These are phyloP conservation scores for Xylariaceae sp. DNA, from an alignment of 2,329 filamentous ascomycete genomes.

Conservation along the genomic window DNA sequence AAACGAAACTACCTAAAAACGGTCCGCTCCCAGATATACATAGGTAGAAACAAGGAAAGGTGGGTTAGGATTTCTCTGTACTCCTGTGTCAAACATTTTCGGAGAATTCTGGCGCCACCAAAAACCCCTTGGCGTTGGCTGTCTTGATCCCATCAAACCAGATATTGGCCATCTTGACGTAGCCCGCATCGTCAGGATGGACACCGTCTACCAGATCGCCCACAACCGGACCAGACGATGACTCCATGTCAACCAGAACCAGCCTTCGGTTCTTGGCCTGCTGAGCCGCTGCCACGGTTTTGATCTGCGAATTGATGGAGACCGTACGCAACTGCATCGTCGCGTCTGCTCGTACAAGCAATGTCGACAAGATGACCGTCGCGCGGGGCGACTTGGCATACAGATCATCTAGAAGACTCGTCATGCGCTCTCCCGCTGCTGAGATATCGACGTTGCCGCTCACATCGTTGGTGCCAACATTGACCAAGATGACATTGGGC, in stretches of 20 bases:
- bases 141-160: constrained; percentile 29
- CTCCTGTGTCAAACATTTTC: no score
- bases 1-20: no score
- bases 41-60: no score
- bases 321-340: constrained; percentile 21
- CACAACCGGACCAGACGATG: constrained; percentile 21
- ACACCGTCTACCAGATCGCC: constrained; percentile 32
- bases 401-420: constrained; percentile 28
- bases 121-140: constrained; percentile 21
- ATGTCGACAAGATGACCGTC: constrained; percentile 33
- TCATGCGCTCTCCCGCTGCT: constrained; percentile 27
- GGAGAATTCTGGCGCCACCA: constrained; percentile 14
- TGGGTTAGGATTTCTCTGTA: no score
- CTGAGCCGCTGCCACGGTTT: constrained; percentile 20
- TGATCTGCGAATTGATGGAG: constrained; percentile 28
- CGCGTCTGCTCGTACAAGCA: constrained; percentile 27
- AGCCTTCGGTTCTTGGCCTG: constrained; percentile 21
- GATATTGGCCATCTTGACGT: constrained; percentile 33
- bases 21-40: no score
- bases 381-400: constrained; percentile 27
- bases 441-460: constrained; percentile 28
- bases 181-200: constrained; percentile 33
- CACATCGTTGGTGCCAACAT: constrained; percentile 40
- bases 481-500: constrained; percentile 37
- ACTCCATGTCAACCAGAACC: constrained; percentile 33